Percentiles rank a stretch among this genome's conserved stretches.
Conservation (phyloP, 768 basidiomycete genomes). For the Phlebiopsis gigantea region DNA sequence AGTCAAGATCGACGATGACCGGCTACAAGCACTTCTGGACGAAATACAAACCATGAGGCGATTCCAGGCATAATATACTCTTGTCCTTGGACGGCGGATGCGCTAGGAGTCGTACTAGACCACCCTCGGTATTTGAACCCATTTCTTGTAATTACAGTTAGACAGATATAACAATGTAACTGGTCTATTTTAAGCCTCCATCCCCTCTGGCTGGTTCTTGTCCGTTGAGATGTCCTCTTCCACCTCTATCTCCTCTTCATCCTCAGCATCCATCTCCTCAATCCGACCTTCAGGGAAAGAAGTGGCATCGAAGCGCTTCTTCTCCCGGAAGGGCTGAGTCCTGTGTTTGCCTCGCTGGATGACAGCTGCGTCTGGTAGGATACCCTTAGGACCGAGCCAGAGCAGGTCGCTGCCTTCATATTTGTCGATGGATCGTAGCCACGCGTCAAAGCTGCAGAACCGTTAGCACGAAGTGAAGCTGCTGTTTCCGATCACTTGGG, state of each 20-base stretch:
- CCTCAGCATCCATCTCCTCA: constrained; percentile 31
- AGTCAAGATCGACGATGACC: constrained; percentile 84
- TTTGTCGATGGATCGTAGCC: constrained; percentile 70
- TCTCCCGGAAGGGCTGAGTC: constrained; percentile 62
- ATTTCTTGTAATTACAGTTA: neutral
- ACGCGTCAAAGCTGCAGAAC: constrained; percentile 67
- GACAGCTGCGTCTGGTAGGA: constrained; percentile 66
- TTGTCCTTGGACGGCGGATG: neutral
- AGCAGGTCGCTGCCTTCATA: constrained; percentile 75
- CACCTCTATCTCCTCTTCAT: constrained; percentile 39
- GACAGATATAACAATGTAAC: neutral
- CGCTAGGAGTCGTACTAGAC: neutral
- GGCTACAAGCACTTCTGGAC: constrained; percentile 73
- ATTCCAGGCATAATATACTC: constrained; percentile 61
- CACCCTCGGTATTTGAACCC: neutral
- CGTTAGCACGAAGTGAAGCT: neutral
- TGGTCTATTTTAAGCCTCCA: constrained; percentile 36
- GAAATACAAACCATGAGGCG: constrained; percentile 90
- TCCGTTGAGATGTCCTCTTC: constrained; percentile 27
- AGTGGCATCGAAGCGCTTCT: constrained; percentile 62
- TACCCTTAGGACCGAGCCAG: constrained; percentile 73
- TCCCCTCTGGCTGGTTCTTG: constrained; percentile 21
- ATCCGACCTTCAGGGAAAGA: constrained; percentile 20
- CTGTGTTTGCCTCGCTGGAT: constrained; percentile 55
- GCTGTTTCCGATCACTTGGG: constrained; percentile 13